Percentiles rank a stretch among this genome's conserved stretches.
phyloP scores from a whole-genome alignment of 1,284 basidiomycete species.

The Anthracocystis setariae region DNA sequence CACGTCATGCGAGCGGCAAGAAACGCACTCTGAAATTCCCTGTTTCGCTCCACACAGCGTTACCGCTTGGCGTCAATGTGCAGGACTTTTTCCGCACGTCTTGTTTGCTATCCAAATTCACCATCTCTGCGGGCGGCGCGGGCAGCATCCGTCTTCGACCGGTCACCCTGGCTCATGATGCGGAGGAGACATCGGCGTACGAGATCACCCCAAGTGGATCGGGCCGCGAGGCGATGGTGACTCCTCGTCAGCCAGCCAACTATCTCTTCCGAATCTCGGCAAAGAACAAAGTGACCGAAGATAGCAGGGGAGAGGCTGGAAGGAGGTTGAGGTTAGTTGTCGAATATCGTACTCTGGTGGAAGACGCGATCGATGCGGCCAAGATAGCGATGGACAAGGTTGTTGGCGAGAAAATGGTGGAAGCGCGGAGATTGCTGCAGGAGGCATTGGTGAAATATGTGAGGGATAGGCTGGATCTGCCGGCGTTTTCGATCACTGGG shows the following conservation, averaged over 20 bases:
- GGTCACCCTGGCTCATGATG: slow-evolving; percentile 33
- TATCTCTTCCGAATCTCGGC: slow-evolving; percentile 54
- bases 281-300: background rate
- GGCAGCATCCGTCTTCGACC: slow-evolving; percentile 38
- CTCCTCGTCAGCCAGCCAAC: slow-evolving; percentile 54
- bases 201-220: slow-evolving; percentile 12
- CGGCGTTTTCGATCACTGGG: slow-evolving; percentile 38
- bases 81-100: slow-evolving; percentile 64
- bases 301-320: background rate
- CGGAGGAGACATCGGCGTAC: slow-evolving; percentile 2
- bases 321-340: slow-evolving; percentile 43
- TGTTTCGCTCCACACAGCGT: slow-evolving; percentile 30
- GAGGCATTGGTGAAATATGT: slow-evolving; percentile 29
- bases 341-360: slow-evolving; percentile 47
- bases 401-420: background rate
- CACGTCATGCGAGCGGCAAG: slow-evolving; percentile 6
- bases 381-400: slow-evolving; percentile 8
- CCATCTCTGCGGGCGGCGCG: slow-evolving; percentile 47
- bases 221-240: slow-evolving; percentile 30
- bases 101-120: slow-evolving; percentile 57
- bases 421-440: slow-evolving; percentile 17
- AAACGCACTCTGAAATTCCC: slow-evolving; percentile 20
- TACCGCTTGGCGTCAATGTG: slow-evolving; percentile 66
- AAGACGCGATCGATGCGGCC: slow-evolving; percentile 41
- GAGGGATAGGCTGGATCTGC: slow-evolving; percentile 32